A percentile compares a stretch with the other conserved stretches of the same genome.
These are phyloP conservation scores for Arabidopsis hybrid DNA, from an alignment of 441 rosid genomes.

Conservation along the genomic window DNA sequence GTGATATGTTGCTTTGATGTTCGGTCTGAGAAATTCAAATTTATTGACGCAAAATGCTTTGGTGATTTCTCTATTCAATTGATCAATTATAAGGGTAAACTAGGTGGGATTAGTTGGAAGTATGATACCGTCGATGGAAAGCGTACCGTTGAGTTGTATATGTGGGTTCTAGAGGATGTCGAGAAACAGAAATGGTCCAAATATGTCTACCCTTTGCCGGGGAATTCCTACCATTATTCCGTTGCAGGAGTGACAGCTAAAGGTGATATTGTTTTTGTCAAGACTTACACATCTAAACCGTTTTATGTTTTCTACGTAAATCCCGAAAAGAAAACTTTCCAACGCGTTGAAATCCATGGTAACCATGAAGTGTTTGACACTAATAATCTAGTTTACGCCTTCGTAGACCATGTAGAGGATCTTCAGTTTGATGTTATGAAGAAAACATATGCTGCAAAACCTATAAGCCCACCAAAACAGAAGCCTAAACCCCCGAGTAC, in stretches of 20 bases:
- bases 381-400: not conserved
- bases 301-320: not conserved
- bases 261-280: not conserved
- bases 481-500: not conserved
- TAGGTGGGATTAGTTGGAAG: not conserved
- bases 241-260: not conserved
- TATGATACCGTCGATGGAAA: not conserved
- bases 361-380: not conserved
- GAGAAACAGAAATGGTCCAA: not conserved
- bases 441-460: not conserved
- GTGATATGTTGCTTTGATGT: slow-evolving; percentile 2
- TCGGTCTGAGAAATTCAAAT: not conserved
- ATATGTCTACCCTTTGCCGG: not conserved
- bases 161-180: not conserved
- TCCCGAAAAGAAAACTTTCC: not conserved
- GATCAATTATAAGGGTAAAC: not conserved
- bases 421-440: not conserved
- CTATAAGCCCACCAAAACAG: not conserved
- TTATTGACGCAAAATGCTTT: not conserved
- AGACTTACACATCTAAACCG: not conserved
- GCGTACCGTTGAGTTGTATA: not conserved
- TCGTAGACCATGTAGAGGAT: slow-evolving; percentile 6
- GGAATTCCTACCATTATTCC: not conserved
- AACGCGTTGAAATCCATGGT: not conserved
- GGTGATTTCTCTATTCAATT: not conserved